Evolutionary conservation across 2,329 filamentous ascomycete species (phyloP).

Genomic region (Rhytidhysteron rufulum): DNA sequence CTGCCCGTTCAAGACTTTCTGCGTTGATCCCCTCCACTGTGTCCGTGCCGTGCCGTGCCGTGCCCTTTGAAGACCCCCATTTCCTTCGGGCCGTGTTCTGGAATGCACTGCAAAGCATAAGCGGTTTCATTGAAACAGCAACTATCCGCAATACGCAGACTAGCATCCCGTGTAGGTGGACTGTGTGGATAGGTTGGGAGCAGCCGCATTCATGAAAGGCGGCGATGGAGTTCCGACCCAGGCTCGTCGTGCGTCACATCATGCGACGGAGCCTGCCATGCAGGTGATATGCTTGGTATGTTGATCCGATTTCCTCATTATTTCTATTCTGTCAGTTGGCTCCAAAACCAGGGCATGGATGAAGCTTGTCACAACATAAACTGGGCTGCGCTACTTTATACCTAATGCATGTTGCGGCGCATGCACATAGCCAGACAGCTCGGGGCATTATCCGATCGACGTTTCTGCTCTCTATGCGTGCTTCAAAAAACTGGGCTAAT

Average conservation of each 20-base stretch:
- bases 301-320: too few species aligned
- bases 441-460: too few species aligned
- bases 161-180: not conserved
- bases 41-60: too few species aligned
- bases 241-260: constrained; percentile 31
- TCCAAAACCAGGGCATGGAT: too few species aligned
- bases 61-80: too few species aligned
- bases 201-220: constrained; percentile 38
- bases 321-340: not conserved
- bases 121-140: not conserved
- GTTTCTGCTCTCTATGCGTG: not conserved
- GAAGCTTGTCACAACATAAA: not conserved
- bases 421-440: too few species aligned
- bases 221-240: constrained; percentile 30
- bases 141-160: not conserved
- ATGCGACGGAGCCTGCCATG: constrained; percentile 37
- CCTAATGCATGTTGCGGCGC: too few species aligned
- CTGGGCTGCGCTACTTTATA: not conserved
- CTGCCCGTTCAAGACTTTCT: not conserved
- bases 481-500: not conserved
- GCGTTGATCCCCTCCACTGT: too few species aligned
- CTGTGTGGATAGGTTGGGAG: not conserved
- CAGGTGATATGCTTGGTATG: constrained; percentile 49
- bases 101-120: not conserved
- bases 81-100: not conserved